Base-by-base conservation (phyloP, 495 filamentous ascomycete species). In the Penicillium paxilli region DNA sequence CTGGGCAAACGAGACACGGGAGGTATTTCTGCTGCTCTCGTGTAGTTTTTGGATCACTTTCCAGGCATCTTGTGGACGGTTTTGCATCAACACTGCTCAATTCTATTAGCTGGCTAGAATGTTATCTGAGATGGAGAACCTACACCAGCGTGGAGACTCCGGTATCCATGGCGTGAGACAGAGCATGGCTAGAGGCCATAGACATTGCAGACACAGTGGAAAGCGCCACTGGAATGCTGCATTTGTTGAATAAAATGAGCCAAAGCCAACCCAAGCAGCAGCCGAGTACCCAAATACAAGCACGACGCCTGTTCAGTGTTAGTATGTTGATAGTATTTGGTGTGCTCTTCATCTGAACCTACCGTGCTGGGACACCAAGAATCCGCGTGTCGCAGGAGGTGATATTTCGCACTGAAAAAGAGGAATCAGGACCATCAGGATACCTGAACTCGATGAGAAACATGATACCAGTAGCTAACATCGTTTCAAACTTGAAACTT, bases 141-240 rank as follows among this genome's bases (percentile, higher is more conserved):
- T 69, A 37, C 72, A 47, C 72, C 72, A 75, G 0, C 72, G 61
- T 16, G 72, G 72, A 33, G 67, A 69, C 22, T 52, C 65, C 0
- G 70, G 72, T 6, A 75, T 56, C 16, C 58, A 59, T 0, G 49
- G 42, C 12, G 38, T 58, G 5, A 64, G 64, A 0, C 57, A 58
- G 4, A 75, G 50, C 1, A 75, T 53, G n/a, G 66, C 52, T 8
- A 74, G 22, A 17, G 71, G 58, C 10, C 65, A 64, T 0, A 61
- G 30, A 17, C 48, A 53, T 47, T 75, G 66, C 28, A 76, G 61
- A 0, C 67, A 69, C 9, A 75, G 52, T 2, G 67, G 67, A 41
- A 74, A 71, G 3, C 73, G 56, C 71, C 70, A 74, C 14, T 12
- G 63, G 24, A 32, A 58, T 26, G 7, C 53, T 47, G 32, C 42